Evolutionary conservation across 2,329 filamentous ascomycete species (phyloP).

Genomic region (Myriosclerotinia curreyana): DNA sequence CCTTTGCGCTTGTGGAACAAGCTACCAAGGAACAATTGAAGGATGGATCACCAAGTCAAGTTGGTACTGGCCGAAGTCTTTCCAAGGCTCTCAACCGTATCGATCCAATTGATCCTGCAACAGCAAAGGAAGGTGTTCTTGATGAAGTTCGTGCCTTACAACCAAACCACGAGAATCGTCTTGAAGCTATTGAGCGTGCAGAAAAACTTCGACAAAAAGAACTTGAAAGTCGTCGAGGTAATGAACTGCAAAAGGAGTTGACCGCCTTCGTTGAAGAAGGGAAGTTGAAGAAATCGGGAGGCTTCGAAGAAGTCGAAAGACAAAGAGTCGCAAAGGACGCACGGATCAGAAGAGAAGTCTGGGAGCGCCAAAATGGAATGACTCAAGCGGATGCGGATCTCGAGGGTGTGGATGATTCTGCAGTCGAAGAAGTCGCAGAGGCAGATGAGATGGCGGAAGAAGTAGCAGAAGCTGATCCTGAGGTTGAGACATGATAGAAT

Average conservation of each 20-base stretch:
- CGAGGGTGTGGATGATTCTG: constrained; percentile 6
- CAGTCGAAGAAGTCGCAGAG: constrained; percentile 7
- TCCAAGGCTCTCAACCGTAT: constrained; percentile 56
- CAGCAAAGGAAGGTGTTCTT: constrained; percentile 86
- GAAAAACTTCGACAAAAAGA: constrained; percentile 90
- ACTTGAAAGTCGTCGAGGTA: constrained; percentile 68
- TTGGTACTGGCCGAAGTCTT: constrained; percentile 53
- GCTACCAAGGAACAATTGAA: constrained; percentile 98
- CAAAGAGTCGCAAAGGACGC: constrained; percentile 84
- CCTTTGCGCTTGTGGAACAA: constrained; percentile 92
- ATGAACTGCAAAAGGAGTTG: constrained; percentile 78
- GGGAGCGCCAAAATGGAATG: constrained; percentile 61
- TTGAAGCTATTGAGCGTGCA: constrained; percentile 96
- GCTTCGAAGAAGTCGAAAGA: constrained; percentile 89
- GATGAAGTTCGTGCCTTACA: constrained; percentile 91
- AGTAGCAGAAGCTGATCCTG: neutral
- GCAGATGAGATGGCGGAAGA: constrained; percentile 6
- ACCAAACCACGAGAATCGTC: constrained; percentile 86
- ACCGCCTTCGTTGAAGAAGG: constrained; percentile 82
- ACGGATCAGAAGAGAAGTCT: constrained; percentile 74
- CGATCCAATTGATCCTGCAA: constrained; percentile 61
- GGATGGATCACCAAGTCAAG: constrained; percentile 55
- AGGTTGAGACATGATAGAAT: constrained; percentile 10
- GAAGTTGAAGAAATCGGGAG: constrained; percentile 92
- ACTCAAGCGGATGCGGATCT: constrained; percentile 34